Base-by-base conservation (phyloP, 441 rosid genomes). In the Populus hybrid region DNA sequence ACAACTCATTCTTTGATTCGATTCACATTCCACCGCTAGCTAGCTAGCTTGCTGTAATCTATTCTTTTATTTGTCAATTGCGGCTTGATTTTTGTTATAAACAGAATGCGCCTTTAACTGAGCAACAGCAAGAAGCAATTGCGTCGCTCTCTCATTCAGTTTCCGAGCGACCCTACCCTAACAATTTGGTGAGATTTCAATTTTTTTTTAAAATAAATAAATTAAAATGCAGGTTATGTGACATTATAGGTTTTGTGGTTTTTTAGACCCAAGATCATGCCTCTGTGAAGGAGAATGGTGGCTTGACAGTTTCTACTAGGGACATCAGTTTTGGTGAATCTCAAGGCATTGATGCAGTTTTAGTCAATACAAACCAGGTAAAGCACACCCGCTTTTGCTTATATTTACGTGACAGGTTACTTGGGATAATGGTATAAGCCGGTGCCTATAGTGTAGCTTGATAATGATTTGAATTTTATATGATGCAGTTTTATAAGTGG, bases 331-430 rank as follows among this genome's bases (percentile, higher is more conserved):
- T 87, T 40, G 88, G 92, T n/a, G 90, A 90, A 72, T 80, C 95
- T 69, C 90, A 88, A 70, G 89, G 90, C 11, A 86, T 88, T 53
- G 95, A 95, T 82, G 92, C 94, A 63, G 95, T 94, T 85, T 85
- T 95, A 85, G 95, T 91, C 85, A 95, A 92, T 75, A 91, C 98
- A 4, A 94, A 92, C 87, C 95, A 94, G 93, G 99, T 88, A 16
- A 80, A 6, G n/a, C n/a, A 5, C 63, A 19, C 9, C 70, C 21
- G 42, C 30, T 32, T 53, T 75, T 42, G 32, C 19, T 63, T 61
- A n/a, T 63, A 18, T 75, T 63, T 24, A 7, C 46, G 63, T 24
- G 59, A 53, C n/a, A 12, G 6, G 6, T 7, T 24, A 74, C 40
- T 46, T 42, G 28, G 28, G 6, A 26, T 67, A 18, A 40, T 75